Percentiles rank a stretch among this genome's conserved stretches.
phyloP scores from a whole-genome alignment of 495 filamentous ascomycete genomes.

The Neurospora sp. region DNA sequence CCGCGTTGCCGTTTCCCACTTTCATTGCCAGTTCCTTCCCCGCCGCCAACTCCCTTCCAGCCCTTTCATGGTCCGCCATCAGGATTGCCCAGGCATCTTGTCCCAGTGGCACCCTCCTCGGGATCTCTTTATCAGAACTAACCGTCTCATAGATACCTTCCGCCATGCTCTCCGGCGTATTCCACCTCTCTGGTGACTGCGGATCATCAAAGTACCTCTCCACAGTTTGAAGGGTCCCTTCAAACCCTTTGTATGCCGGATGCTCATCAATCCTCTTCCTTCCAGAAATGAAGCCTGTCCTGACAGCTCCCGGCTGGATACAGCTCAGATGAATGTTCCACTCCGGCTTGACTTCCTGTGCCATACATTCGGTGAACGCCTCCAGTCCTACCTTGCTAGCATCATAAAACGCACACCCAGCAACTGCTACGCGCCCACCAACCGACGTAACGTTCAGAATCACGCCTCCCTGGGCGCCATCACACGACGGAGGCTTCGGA shows the following conservation, averaged over 20 bases:
- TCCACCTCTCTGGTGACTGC: constrained; percentile 21
- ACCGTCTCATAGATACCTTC: constrained; percentile 29
- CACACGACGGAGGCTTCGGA: constrained; percentile 7
- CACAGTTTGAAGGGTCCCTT: constrained; percentile 27
- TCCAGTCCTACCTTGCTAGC: constrained; percentile 47
- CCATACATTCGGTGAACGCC: constrained; percentile 45
- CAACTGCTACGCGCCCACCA: constrained; percentile 37
- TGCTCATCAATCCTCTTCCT: constrained; percentile 16
- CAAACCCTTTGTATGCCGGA: constrained; percentile 28
- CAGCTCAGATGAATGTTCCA: constrained; percentile 42
- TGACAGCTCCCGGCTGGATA: constrained; percentile 41
- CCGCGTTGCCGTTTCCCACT: constrained; percentile 8
- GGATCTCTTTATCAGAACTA: constrained; percentile 24
- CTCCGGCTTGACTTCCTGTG: constrained; percentile 37
- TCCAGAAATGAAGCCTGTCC: constrained; percentile 32
- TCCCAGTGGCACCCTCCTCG: constrained; percentile 36
- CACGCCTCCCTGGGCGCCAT: constrained; percentile 33
- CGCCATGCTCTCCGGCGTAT: constrained; percentile 27
- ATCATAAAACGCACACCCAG: constrained; percentile 42
- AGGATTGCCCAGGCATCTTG: constrained; percentile 31
- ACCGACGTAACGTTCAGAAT: constrained; percentile 45
- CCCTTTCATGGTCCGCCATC: constrained; percentile 22
- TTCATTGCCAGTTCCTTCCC: constrained; percentile 25
- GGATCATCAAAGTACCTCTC: constrained; percentile 24
- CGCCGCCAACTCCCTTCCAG: constrained; percentile 24